Evolutionary conservation across 139 green algal species (phyloP), one percentile per base, ranked within the genome.

Genomic region (Coccomyxa sp.): DNA sequence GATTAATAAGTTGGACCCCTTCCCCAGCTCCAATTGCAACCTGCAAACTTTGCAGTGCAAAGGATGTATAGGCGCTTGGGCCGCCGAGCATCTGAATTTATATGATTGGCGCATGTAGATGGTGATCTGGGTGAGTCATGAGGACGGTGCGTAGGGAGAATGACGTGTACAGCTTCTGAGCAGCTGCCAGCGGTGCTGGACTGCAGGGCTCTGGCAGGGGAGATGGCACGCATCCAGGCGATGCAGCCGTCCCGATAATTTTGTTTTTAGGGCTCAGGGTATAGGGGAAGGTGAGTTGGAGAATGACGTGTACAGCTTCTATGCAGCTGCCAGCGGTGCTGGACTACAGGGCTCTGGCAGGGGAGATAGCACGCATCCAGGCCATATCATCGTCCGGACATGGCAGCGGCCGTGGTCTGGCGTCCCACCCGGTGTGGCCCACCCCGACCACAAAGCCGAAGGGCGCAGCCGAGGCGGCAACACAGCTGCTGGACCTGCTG

Each of bases 161-260:
- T n/a, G n/a, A n/a, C n/a, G n/a, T n/a, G n/a, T n/a, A n/a, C n/a
- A n/a, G n/a, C n/a, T 78, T 31, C 0, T 27, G n/a, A 79, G 79
- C 51, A 78, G 77, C 57, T 78, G 82, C 67, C 59, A 81, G 27
- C 63, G 32, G 57, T 81, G 32, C 9, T 84, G 77, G 81, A 78
- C 79, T 58, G 25, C 23, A 77, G 79, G 77, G 67, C 31, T 30
- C 80, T 59, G 71, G 23, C 21, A 21, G 27, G 23, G 17, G 71
- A 78, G 71, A 31, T 38, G 11, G 71, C 21, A 16, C 71, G 71
- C 23, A 78, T 78, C 74, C 63, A 71, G 9, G 63, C 18, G 18
- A 71, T 21, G 21, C 7, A 3, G 7, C 38, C 7, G 38, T n/a
- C 38, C 38, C 38, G 38, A n/a, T n/a, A n/a, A n/a, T n/a, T n/a